Evolutionary conservation across 2,329 filamentous ascomycete genomes (phyloP), one percentile per base, ranked within the genome.

Genomic region (Diaporthe velutina): DNA sequence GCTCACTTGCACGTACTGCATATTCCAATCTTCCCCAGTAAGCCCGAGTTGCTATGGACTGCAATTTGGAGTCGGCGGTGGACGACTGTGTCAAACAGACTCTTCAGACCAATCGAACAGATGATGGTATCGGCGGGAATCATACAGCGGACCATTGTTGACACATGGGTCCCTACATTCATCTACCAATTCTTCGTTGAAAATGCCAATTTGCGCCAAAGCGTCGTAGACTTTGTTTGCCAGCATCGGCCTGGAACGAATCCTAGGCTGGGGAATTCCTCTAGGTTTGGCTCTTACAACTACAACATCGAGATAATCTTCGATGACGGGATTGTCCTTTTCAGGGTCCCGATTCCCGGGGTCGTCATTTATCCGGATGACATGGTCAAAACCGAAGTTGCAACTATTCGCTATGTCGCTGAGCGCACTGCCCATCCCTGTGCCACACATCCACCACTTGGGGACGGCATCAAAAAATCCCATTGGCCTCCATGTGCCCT

Each of bases 301-400:
- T 67, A 17, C 10, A 67, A 40, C 45, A 67, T 67, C 30, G 45
- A 67, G 64, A 52, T 52, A 50, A 38, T 67, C 17, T 38, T 67
- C 17, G 64, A 67, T 5, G 45, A 52, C 22, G 64, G 45, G 10
- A 67, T 52, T 10, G 45, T 12, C 12, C 45, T 67, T 15, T 67
- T 67, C 42, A 33, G 61, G 5, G 50, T 74, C 30, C 72, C 72
- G 2, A 61, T 60, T 17, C 74, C 71, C 2, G 45, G 70, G 19
- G 33, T 38, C 38, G 66, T 83, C 40, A 40, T 57, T 10, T 42
- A 82, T 70, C 80, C 81, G 0, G 82, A 85, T 15, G 83, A 85
- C 73, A 85, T 84, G 77, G 70, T 80, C 28, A 71, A 77, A 1
- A 80, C 81, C 61, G 82, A 86, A 77, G 83, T 81, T 15, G 81